Conservation (phyloP, 2,329 filamentous ascomycete species). For the Fusarium sp. region DNA sequence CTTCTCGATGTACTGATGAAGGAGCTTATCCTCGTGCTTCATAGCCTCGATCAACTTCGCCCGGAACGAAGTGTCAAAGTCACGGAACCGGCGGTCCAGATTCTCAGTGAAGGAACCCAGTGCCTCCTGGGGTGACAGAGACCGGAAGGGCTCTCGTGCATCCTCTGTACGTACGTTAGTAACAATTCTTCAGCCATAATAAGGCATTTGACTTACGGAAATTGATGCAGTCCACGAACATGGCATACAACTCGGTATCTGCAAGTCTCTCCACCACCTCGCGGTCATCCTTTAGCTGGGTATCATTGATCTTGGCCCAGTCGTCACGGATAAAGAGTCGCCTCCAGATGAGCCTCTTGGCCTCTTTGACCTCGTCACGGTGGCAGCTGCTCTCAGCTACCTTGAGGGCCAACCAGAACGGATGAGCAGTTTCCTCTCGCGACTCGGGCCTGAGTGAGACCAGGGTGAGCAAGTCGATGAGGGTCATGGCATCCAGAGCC, state of each 20-base stretch:
- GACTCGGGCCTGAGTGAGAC: slow-evolving; percentile 64
- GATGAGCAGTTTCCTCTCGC: slow-evolving; percentile 67
- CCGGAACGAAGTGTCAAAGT: slow-evolving; percentile 72
- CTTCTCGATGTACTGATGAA: slow-evolving; percentile 75
- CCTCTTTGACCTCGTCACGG: slow-evolving; percentile 69
- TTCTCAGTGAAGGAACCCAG: slow-evolving; percentile 71
- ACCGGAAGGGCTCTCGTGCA: slow-evolving; percentile 56
- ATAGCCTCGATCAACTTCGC: slow-evolving; percentile 79
- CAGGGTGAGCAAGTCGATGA: slow-evolving; percentile 84
- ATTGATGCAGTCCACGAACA: slow-evolving; percentile 73
- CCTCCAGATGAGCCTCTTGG: slow-evolving; percentile 81
- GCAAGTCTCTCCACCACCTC: slow-evolving; percentile 73
- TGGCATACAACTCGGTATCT: slow-evolving; percentile 76
- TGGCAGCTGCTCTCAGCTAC: slow-evolving; percentile 67
- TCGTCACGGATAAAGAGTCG: slow-evolving; percentile 86
- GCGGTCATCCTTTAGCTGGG: slow-evolving; percentile 77
- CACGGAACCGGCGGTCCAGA: slow-evolving; percentile 70
- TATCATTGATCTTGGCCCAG: slow-evolving; percentile 85
- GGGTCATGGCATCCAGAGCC: slow-evolving; percentile 72
- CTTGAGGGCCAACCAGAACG: slow-evolving; percentile 81
- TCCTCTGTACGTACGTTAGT: slow-evolving; percentile 55
- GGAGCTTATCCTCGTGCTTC: slow-evolving; percentile 75
- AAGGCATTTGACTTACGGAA: slow-evolving; percentile 65
- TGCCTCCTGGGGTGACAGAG: slow-evolving; percentile 64
- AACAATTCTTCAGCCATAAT: neutral